Conservation (phyloP, 306 rosid species). For the Begonia fuchsioides region DNA sequence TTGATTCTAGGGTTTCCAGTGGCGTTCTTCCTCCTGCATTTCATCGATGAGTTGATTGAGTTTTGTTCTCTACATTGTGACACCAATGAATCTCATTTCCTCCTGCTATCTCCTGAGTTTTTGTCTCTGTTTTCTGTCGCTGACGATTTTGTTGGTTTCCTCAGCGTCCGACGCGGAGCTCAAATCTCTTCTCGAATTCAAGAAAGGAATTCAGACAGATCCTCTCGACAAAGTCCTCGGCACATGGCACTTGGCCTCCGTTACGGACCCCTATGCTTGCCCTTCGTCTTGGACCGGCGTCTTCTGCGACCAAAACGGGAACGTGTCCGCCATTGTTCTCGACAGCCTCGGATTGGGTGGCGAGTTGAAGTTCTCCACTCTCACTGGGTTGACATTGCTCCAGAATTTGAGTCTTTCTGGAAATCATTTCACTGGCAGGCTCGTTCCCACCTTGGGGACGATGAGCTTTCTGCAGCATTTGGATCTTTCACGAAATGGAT, state of each 20-base stretch:
- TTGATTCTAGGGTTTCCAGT: constrained; percentile 52
- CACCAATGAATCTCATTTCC: constrained; percentile 50
- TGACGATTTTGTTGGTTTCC: constrained; percentile 7
- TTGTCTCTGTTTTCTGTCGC: constrained; percentile 8
- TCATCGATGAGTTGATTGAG: constrained; percentile 39
- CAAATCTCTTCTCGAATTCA: constrained; percentile 77
- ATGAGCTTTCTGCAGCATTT: constrained; percentile 51
- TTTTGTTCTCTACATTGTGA: constrained; percentile 16
- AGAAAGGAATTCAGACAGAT: constrained; percentile 60
- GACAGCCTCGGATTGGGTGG: constrained; percentile 45
- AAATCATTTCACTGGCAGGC: constrained; percentile 56
- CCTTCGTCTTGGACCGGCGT: constrained; percentile 55
- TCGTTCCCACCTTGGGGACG: constrained; percentile 63
- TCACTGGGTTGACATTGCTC: constrained; percentile 41
- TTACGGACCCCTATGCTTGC: constrained; percentile 15
- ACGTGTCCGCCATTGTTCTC: constrained; percentile 50
- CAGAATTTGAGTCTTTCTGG: constrained; percentile 55
- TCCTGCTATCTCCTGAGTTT: neutral
- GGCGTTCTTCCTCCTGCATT: neutral
- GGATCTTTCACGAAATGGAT: constrained; percentile 70
- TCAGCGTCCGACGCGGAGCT: constrained; percentile 43
- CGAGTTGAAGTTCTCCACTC: constrained; percentile 61
- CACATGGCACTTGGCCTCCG: constrained; percentile 30
- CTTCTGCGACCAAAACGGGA: constrained; percentile 43
- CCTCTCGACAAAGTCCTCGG: constrained; percentile 24